phyloP scores from a whole-genome alignment of 108 stramenopile genomes.

The Aurantiochytrium sp. region DNA sequence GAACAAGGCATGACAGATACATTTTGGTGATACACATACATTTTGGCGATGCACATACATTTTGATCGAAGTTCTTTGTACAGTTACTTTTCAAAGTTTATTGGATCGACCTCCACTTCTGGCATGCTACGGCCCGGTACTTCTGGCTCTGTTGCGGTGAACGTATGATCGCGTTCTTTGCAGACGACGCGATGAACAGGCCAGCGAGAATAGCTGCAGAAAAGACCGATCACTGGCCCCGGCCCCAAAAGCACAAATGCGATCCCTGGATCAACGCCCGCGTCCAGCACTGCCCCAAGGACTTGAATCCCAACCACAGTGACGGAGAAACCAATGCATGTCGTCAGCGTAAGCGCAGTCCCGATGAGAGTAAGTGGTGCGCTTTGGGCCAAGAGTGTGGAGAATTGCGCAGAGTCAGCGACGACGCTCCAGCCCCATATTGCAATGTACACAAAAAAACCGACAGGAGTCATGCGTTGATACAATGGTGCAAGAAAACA shows the following conservation, averaged over 20 bases:
- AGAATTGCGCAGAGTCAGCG: constrained; percentile 45
- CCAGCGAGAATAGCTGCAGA: background rate
- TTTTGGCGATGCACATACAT: too few species aligned
- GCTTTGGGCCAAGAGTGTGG: constrained; percentile 19
- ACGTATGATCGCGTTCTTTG: too few species aligned
- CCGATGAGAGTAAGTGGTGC: constrained; percentile 27
- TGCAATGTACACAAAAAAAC: constrained; percentile 5
- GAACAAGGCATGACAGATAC: too few species aligned
- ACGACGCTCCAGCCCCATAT: constrained; percentile 40
- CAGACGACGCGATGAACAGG: background rate
- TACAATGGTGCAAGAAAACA: background rate
- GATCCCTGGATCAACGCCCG: background rate
- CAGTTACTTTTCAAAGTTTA: too few species aligned
- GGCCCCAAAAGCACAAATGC: background rate
- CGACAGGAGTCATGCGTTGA: background rate
- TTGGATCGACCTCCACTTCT: too few species aligned
- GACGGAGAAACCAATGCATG: constrained; percentile 34
- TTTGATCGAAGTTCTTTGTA: too few species aligned
- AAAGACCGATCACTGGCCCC: background rate
- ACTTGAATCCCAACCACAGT: constrained; percentile 39
- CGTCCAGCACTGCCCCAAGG: constrained; percentile 21
- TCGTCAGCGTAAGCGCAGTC: constrained; percentile 38
- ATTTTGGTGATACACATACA: too few species aligned
- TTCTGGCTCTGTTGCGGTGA: too few species aligned
- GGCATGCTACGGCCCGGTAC: too few species aligned